Evolutionary conservation across 208 protist genomes (phyloP), one percentile per base, ranked within the genome.

Genomic region (Phytomonas sp.): DNA sequence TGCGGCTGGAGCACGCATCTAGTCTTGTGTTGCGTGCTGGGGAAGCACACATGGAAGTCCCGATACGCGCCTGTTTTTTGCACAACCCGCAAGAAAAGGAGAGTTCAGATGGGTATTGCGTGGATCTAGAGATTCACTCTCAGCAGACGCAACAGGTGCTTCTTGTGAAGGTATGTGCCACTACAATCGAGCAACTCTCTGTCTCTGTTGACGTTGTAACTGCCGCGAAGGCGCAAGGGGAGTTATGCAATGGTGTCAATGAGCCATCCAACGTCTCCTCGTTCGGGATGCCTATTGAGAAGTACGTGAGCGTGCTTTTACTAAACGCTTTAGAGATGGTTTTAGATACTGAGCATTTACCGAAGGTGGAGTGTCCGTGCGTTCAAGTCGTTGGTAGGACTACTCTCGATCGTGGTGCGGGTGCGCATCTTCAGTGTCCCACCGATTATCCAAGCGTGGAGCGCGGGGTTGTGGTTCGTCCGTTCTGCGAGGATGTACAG

Each of bases 81-180:
- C 6, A 56, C 20, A 56, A 56, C 20, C 46, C 46, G 51, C 37
- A 65, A 46, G 13, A 32, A 20, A 61, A 78, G 34, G 61, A 46
- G 7, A 67, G 34, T 36, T 70, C 63, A 9, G 72, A 83, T 40
- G 69, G 61, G 26, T 88, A 81, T 65, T 87, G 78, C 34, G 75
- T 76, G 5, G 67, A 88, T 37, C 70, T 91, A n/a, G 72, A 75
- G 20, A 70, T 96, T 9, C 81, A 80, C 32, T 91, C 85, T 30
- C 64, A 77, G 70, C 83, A 87, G 6, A 81, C 67, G 28, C 63
- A 65, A 20, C 88, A 93, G 70, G 78, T 81, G 29, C 68, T 93
- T 13, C 69, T 93, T 20, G 71, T 93, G 37, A 82, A 92, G 74
- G 68, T 94, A 32, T 64, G 69, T 26, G 93, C 88, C 74, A 85